A percentile compares a stretch with the other conserved stretches of the same genome.
Conservation (phyloP, 495 filamentous ascomycete genomes). For the Tuber melanosporum region DNA sequence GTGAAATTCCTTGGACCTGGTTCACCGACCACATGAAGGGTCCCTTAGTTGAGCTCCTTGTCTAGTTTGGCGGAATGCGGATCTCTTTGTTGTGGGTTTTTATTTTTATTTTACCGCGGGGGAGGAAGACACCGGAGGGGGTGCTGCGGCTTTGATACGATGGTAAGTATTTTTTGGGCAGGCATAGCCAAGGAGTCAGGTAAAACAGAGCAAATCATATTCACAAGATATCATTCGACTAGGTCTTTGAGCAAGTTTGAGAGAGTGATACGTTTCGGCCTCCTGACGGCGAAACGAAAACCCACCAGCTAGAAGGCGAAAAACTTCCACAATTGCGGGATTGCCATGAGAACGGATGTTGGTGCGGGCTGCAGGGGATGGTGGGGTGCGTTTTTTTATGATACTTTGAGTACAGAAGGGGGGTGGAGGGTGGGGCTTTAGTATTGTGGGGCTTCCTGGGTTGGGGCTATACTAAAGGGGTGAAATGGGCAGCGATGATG, state of each 20-base stretch:
- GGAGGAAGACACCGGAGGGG: not conserved
- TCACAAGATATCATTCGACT: not conserved
- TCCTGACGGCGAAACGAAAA: rapidly evolving
- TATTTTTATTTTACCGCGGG: not conserved
- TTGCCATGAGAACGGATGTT: not conserved
- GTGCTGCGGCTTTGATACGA: not conserved
- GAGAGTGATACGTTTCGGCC: not conserved
- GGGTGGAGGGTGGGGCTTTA: not conserved
- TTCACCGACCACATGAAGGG: not conserved
- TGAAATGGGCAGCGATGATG: not conserved
- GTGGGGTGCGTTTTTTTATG: not conserved
- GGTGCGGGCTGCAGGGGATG: not conserved
- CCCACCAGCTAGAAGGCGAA: not conserved
- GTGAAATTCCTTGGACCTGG: not conserved
- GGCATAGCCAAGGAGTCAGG: not conserved
- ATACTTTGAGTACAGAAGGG: not conserved
- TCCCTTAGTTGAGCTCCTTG: not conserved
- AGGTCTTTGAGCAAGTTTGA: not conserved
- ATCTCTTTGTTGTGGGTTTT: not conserved
- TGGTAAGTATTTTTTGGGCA: not conserved
- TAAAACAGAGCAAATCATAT: not conserved
- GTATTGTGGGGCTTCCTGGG: not conserved
- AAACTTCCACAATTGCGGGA: not conserved
- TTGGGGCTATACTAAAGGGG: not conserved
- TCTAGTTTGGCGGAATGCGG: not conserved